Percentiles rank a stretch among this genome's conserved stretches.
Evolutionary conservation across 2,329 filamentous ascomycete species (phyloP).

Genomic region (Aspergillus brasiliensis): DNA sequence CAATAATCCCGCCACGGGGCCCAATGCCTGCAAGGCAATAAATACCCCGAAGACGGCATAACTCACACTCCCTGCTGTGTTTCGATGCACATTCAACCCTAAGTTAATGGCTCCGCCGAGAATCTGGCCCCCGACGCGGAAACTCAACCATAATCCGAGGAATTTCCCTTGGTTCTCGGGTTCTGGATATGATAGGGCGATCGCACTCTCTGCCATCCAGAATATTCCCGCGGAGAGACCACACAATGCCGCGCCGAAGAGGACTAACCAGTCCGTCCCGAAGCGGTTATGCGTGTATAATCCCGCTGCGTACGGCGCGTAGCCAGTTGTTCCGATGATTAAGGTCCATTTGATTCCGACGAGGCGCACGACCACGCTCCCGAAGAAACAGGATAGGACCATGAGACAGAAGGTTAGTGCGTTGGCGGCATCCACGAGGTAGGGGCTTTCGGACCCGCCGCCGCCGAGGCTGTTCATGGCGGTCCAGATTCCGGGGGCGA

Average conservation of each 20-base stretch:
- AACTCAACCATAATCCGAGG: conserved; percentile 69
- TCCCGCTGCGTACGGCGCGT: conserved; percentile 70
- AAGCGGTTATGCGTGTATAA: conserved; percentile 73
- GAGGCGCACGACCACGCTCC: conserved; percentile 63
- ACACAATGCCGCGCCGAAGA: conserved; percentile 69
- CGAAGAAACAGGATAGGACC: conserved; percentile 70
- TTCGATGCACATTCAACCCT: conserved; percentile 62
- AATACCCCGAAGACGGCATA: conserved; percentile 71
- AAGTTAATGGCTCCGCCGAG: conserved; percentile 73
- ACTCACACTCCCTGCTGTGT: conserved; percentile 65
- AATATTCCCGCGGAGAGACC: conserved; percentile 72
- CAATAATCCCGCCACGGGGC: conserved; percentile 65
- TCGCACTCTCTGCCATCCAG: conserved; percentile 75
- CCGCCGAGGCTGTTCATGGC: conserved; percentile 74
- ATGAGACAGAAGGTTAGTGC: conserved; percentile 72
- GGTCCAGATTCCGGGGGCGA: conserved; percentile 71
- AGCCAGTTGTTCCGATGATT: conserved; percentile 72
- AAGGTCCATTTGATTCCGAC: conserved; percentile 72
- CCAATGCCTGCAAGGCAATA: conserved; percentile 68
- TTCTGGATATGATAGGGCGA: conserved; percentile 72
- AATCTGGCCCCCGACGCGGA: conserved; percentile 65
- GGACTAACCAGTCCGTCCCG: conserved; percentile 67
- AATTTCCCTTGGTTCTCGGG: conserved; percentile 66
- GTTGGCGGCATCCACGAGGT: conserved; percentile 71
- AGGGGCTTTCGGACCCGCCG: conserved; percentile 65